A percentile compares a stretch with the other conserved stretches of the same genome.
Evolutionary conservation across 2,329 filamentous ascomycete genomes (phyloP).

Genomic region (Paecilomyces sp.): DNA sequence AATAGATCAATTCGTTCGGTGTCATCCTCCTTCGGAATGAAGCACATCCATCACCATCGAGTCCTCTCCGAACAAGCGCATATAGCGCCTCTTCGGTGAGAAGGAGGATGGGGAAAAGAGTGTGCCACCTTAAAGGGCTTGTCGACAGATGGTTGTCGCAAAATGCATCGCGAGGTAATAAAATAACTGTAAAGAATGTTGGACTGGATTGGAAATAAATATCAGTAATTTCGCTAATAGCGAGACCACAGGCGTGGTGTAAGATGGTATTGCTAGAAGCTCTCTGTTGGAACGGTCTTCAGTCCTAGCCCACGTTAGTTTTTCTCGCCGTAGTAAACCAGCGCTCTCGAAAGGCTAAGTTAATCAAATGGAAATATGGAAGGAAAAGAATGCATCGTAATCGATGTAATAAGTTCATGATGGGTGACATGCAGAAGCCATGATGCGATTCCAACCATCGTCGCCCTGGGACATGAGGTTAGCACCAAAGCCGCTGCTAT

Average conservation of each 20-base stretch:
- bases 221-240: neutral
- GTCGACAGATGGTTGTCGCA: neutral
- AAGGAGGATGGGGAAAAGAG: slow-evolving; percentile 17
- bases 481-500: neutral
- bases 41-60: neutral
- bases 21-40: neutral
- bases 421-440: neutral
- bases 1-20: too few species aligned
- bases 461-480: slow-evolving; percentile 4
- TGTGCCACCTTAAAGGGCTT: neutral
- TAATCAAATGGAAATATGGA: neutral
- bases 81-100: slow-evolving; percentile 31
- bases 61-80: slow-evolving; percentile 32
- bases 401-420: neutral
- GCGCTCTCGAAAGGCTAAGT: neutral
- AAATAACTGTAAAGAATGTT: neutral
- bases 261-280: neutral
- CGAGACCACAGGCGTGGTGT: neutral
- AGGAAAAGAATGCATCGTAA: neutral
- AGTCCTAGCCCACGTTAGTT: neutral
- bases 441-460: neutral
- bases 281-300: neutral
- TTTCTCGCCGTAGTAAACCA: neutral
- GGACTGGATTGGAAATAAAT: neutral
- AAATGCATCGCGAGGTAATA: neutral